Evolutionary conservation across 208 protist species (phyloP), one percentile per base, ranked within the genome.

Genomic region (Acanthamoeba castellanii): DNA sequence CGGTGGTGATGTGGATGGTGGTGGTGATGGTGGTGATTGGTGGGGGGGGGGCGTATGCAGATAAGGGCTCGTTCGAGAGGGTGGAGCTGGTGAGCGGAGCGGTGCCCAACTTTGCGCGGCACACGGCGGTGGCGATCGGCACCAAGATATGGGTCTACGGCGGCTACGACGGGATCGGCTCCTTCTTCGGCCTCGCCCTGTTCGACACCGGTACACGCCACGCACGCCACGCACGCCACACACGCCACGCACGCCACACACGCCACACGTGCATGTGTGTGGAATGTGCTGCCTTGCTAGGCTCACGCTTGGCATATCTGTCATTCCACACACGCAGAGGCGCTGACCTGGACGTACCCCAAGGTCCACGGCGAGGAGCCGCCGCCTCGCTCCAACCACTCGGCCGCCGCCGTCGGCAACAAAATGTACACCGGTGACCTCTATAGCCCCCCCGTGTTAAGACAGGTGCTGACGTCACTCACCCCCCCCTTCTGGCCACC

Each of bases 21-120:
- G 16, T 85, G 37, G 37, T 42, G 37, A 3, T 42, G 37, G n/a
- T n/a, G n/a, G n/a, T n/a, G n/a, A n/a, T n/a, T n/a, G n/a, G n/a
- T n/a, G n/a, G n/a, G n/a, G n/a, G n/a, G n/a, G n/a, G n/a, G n/a
- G n/a, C 37, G 37, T 42, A 42, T n/a, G 16, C 25, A 22, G 84
- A 91, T 11, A 32, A 18, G 9, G 32, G n/a, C 16, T 7, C 5
- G 25, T 70, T 64, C 11, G 42, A 64, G 50, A 16, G 4, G 34
- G 42, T 91, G 18, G 57, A 32, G 45, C 42, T 25, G 14, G 34
- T 50, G 84, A 64, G 37, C 25, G 84, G 57, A n/a, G 25, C 18
- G 30, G 84, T 91, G 59, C 84, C 84, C n/a, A 72, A 72, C 57
- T 91, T 91, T 64, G 84, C 84, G 13, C 84, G 84, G 30, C 84